Percentiles rank a stretch among this genome's conserved stretches.
These are phyloP conservation scores for Vachellia collinsii DNA, from an alignment of 306 rosid species.

Conservation along the genomic window DNA sequence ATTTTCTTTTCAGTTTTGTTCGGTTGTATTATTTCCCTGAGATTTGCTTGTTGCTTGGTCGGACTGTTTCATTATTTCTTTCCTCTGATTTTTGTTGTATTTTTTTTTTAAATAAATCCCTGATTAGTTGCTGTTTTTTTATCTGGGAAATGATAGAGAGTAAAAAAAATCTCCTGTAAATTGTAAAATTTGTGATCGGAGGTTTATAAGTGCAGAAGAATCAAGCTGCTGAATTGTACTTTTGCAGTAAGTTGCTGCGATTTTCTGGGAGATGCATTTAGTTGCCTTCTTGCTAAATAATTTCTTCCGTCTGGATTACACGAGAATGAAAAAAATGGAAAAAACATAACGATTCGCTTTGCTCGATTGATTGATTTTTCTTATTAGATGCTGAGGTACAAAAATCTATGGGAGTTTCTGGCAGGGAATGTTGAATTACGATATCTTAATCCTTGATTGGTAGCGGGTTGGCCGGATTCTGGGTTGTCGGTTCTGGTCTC, in stretches of 20 bases:
- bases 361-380: slow-evolving; percentile 3
- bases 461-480: slow-evolving; percentile 49
- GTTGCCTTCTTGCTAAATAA: not conserved
- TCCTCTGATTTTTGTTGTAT: not conserved
- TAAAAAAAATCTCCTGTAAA: slow-evolving; percentile 9
- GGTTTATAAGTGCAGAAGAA: not conserved
- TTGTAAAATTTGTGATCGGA: not conserved
- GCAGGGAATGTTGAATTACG: slow-evolving; percentile 60
- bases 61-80: not conserved
- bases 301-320: slow-evolving; percentile 8
- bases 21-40: not conserved
- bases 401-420: slow-evolving; percentile 19
- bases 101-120: not conserved
- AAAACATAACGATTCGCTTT: not conserved
- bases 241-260: not conserved
- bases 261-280: slow-evolving; percentile 31
- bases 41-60: not conserved
- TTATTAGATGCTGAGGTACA: slow-evolving; percentile 23
- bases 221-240: not conserved
- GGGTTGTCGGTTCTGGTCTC: slow-evolving; percentile 37
- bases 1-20: not conserved
- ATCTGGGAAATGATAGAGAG: not conserved
- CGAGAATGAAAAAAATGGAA: not conserved
- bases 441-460: slow-evolving; percentile 63
- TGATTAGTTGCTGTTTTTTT: not conserved